Conservation (phyloP, 305 asterid species). For the Fraxinus sp. region DNA sequence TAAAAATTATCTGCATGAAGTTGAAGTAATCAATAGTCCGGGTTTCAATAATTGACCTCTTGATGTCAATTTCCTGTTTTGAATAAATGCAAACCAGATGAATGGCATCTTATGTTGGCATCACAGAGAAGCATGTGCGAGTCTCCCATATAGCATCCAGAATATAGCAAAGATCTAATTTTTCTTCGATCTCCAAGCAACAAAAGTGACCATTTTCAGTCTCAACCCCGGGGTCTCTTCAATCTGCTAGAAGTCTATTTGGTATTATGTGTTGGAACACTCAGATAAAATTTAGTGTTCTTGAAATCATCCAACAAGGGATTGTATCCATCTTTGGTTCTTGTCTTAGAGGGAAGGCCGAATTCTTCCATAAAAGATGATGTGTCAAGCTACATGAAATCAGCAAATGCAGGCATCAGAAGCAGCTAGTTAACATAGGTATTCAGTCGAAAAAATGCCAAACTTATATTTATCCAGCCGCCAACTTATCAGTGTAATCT, state of each 20-base stretch:
- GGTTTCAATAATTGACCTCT: not conserved
- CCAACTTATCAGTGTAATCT: not conserved
- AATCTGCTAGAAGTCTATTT: constrained; percentile 40
- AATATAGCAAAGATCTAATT: not conserved
- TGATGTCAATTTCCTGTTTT: not conserved
- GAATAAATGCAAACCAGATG: not conserved
- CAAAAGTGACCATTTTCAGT: not conserved
- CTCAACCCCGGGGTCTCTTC: constrained; percentile 5
- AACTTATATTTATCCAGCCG: not conserved
- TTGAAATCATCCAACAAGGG: constrained; percentile 98
- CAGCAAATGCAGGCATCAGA: constrained; percentile 3
- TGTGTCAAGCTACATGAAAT: constrained; percentile 64
- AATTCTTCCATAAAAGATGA: constrained; percentile 95
- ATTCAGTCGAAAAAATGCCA: not conserved
- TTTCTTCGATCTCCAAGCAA: not conserved
- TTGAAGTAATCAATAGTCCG: not conserved
- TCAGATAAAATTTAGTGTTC: constrained; percentile 85
- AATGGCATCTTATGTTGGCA: not conserved
- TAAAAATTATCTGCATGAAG: no score
- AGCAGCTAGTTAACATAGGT: constrained; percentile 16
- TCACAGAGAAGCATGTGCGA: not conserved
- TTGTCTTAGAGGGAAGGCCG: constrained; percentile 87
- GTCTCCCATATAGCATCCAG: not conserved
- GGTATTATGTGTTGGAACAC: constrained; percentile 89
- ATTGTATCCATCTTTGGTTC: constrained; percentile 91